phyloP scores from a whole-genome alignment of 441 rosid species.

The Adansonia rubrostipa region DNA sequence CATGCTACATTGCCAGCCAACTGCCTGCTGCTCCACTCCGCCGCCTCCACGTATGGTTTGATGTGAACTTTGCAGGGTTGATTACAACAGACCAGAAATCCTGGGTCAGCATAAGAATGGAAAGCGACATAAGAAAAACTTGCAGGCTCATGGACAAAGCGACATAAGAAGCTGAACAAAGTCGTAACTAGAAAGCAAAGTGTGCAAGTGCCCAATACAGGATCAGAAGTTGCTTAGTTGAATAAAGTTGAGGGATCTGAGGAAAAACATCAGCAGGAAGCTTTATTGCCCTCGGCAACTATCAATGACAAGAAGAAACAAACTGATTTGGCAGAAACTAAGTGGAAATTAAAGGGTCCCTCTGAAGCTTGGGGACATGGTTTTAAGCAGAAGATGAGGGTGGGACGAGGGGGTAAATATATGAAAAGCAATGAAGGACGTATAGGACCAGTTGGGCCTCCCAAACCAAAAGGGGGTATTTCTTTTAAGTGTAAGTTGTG shows the following conservation, averaged over 20 bases:
- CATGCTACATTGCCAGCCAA: slow-evolving; percentile 22
- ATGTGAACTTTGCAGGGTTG: slow-evolving; percentile 46
- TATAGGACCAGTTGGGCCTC: slow-evolving; percentile 32
- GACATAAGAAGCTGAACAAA: slow-evolving; percentile 26
- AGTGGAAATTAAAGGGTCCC: slow-evolving; percentile 26
- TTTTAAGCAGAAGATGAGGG: slow-evolving; percentile 35
- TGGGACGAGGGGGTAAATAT: slow-evolving; percentile 34
- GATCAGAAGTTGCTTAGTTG: slow-evolving; percentile 18
- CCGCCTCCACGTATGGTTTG: slow-evolving; percentile 35
- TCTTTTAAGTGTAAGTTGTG: slow-evolving; percentile 41
- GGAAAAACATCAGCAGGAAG: slow-evolving; percentile 21
- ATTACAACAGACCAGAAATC: slow-evolving; percentile 37
- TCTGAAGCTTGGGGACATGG: slow-evolving; percentile 26
- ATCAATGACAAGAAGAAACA: slow-evolving; percentile 20
- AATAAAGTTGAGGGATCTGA: slow-evolving; percentile 25
- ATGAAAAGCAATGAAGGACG: slow-evolving; percentile 35
- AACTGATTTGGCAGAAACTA: slow-evolving; percentile 26
- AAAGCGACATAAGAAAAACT: slow-evolving; percentile 40
- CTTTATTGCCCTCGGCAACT: slow-evolving; percentile 15
- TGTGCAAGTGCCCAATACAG: slow-evolving; percentile 29
- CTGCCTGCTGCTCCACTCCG: slow-evolving; percentile 27
- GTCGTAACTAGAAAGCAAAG: slow-evolving; percentile 19
- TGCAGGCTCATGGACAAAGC: slow-evolving; percentile 20
- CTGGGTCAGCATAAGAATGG: slow-evolving; percentile 46
- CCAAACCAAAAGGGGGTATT: slow-evolving; percentile 31